A percentile compares a stretch with the other conserved stretches of the same genome.
These are phyloP conservation scores for Syzygium oleosum DNA, from an alignment of 345 rosid species.

Conservation along the genomic window DNA sequence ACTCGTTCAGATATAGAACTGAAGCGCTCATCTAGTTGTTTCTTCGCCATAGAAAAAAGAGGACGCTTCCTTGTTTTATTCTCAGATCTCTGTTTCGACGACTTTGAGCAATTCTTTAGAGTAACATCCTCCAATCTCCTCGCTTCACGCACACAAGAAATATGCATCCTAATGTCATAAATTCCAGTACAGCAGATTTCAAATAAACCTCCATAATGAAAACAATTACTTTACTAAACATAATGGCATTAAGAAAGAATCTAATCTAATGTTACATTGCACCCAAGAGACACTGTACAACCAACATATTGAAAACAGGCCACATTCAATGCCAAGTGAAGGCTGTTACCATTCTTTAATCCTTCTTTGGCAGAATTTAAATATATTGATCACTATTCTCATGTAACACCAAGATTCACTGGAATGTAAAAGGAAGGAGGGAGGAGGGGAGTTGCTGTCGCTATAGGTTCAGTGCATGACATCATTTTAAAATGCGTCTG, in stretches of 20 bases:
- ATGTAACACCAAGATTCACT: neutral
- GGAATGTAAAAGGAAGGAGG: neutral
- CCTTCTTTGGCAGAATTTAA: neutral
- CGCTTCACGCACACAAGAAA: slow-evolving; percentile 52
- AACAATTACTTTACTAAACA: neutral
- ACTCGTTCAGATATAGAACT: slow-evolving; percentile 51
- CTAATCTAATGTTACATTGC: neutral
- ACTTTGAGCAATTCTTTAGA: slow-evolving; percentile 28
- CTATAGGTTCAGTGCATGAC: neutral
- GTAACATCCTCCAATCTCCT: slow-evolving; percentile 38
- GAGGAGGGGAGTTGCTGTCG: neutral
- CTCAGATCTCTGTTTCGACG: slow-evolving; percentile 14
- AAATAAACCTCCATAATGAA: neutral
- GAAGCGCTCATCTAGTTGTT: slow-evolving; percentile 44
- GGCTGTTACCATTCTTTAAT: neutral
- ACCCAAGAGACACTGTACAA: neutral
- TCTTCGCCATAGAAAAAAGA: slow-evolving; percentile 25
- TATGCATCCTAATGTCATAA: slow-evolving; percentile 47
- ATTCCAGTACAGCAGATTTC: neutral
- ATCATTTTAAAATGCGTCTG: neutral
- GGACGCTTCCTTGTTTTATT: slow-evolving; percentile 20
- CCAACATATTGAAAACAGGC: neutral
- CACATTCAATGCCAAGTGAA: neutral
- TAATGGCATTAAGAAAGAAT: neutral
- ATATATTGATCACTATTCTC: neutral